Percentiles rank a stretch among this genome's conserved stretches.
Evolutionary conservation across 2,329 filamentous ascomycete species (phyloP).

Genomic region (Calonectria fujianensis): DNA sequence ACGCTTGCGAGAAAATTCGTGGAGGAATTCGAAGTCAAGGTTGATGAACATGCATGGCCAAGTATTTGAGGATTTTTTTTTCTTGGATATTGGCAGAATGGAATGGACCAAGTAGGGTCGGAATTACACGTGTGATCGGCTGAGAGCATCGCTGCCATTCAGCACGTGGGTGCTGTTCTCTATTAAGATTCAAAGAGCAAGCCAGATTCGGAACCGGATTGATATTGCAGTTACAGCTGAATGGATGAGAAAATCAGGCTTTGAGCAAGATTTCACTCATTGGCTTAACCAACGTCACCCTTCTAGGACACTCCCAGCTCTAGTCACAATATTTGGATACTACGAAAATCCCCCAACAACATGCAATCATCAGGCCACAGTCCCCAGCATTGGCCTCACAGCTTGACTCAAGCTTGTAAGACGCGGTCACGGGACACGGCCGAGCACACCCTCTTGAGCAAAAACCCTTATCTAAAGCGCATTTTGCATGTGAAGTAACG

Average conservation of each 20-base stretch:
- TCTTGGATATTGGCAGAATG: neutral
- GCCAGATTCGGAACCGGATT: neutral
- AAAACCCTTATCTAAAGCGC: neutral
- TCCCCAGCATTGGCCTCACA: slow-evolving; percentile 24
- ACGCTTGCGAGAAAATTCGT: neutral
- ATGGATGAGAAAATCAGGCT: neutral
- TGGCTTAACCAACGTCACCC: neutral
- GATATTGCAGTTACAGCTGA: neutral
- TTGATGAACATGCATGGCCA: neutral
- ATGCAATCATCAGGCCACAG: slow-evolving; percentile 36
- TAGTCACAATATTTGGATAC: neutral
- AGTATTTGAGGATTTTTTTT: neutral
- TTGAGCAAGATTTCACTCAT: neutral
- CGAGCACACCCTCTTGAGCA: slow-evolving; percentile 28
- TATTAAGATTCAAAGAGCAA: neutral
- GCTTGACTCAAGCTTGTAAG: slow-evolving; percentile 5
- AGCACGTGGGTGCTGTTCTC: neutral
- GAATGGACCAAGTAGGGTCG: neutral
- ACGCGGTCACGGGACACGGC: slow-evolving; percentile 18
- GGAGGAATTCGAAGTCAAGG: neutral
- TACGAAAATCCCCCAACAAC: slow-evolving; percentile 8
- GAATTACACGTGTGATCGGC: neutral
- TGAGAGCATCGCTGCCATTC: neutral
- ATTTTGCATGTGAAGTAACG: slow-evolving; percentile 22
- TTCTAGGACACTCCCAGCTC: neutral